Evolutionary conservation across 2,329 filamentous ascomycete species (phyloP).

Genomic region (Coniochaeta hoffmannii): DNA sequence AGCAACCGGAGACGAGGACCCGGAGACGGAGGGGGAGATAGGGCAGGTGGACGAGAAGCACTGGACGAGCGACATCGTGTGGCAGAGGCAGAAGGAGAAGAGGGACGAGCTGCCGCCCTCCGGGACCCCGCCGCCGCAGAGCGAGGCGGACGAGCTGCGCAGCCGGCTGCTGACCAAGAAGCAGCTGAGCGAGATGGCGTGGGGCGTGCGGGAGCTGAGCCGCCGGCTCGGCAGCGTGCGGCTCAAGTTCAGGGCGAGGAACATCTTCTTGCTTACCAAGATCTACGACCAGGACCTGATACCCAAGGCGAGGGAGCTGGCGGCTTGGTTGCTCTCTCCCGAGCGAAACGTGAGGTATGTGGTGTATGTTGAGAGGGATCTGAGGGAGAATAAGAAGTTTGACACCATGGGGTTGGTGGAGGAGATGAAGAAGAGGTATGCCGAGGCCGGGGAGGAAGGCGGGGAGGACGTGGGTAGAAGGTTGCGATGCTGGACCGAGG

Average conservation of each 20-base stretch:
- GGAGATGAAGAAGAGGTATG: constrained; percentile 44
- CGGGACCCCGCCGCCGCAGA: not conserved
- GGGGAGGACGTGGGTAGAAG: constrained; percentile 36
- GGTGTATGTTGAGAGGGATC: constrained; percentile 75
- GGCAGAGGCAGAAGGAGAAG: constrained; percentile 32
- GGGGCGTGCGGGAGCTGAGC: constrained; percentile 85
- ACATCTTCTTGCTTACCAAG: constrained; percentile 85
- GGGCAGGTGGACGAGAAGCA: constrained; percentile 51
- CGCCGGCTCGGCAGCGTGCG: constrained; percentile 78
- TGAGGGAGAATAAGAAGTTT: constrained; percentile 66
- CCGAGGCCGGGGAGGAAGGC: constrained; percentile 19
- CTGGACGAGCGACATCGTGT: constrained; percentile 43
- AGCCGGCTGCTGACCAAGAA: constrained; percentile 86
- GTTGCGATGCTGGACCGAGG: constrained; percentile 75
- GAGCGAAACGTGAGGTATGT: constrained; percentile 62
- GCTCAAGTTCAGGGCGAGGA: constrained; percentile 72
- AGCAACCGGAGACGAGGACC: constrained; percentile 26
- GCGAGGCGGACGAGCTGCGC: constrained; percentile 28
- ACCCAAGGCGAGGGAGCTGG: constrained; percentile 66
- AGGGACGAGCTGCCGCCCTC: constrained; percentile 13
- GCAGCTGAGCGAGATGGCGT: constrained; percentile 93
- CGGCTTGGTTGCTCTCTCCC: constrained; percentile 71
- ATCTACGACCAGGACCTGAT: constrained; percentile 80
- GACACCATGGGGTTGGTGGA: constrained; percentile 61
- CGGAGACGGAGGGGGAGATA: constrained; percentile 19